These are phyloP conservation scores for Dryas drummondii DNA, from an alignment of 306 rosid species.

Conservation along the genomic window DNA sequence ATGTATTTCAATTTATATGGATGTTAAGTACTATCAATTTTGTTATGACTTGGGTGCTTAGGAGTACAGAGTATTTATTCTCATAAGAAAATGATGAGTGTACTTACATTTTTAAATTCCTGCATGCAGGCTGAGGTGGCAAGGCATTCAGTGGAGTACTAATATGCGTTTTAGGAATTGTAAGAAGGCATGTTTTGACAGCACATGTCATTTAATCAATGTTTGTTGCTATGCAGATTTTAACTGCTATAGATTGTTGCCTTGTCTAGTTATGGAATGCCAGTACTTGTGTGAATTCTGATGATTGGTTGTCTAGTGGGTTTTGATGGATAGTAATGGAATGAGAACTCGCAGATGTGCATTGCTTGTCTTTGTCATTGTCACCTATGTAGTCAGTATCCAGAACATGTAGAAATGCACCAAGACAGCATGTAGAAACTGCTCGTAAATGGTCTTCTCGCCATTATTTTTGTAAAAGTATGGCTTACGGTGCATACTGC, in stretches of 20 bases:
- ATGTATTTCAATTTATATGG: neutral
- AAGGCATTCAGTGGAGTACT: conserved; percentile 65
- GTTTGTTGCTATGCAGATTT: neutral
- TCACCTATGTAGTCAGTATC: too few relatives aligned
- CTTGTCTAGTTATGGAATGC: neutral
- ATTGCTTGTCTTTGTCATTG: too few relatives aligned
- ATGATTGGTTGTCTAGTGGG: neutral
- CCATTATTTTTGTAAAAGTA: too few relatives aligned
- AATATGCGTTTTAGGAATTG: conserved; percentile 7
- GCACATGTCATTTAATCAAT: neutral
- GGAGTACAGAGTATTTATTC: neutral
- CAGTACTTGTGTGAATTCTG: neutral
- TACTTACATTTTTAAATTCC: conserved; percentile 19
- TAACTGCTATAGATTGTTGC: neutral
- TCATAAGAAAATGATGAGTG: neutral
- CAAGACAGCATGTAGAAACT: too few relatives aligned
- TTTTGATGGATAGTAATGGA: conserved; percentile 6
- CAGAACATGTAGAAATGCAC: too few relatives aligned
- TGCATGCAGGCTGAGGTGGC: conserved; percentile 62
- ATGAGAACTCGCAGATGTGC: neutral
- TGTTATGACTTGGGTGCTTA: neutral
- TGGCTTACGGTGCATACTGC: too few relatives aligned
- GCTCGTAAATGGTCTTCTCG: too few relatives aligned
- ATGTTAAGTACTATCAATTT: neutral
- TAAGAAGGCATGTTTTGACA: neutral